These are phyloP conservation scores for Lentinula raphanica DNA, from an alignment of 768 basidiomycete genomes.

Conservation along the genomic window DNA sequence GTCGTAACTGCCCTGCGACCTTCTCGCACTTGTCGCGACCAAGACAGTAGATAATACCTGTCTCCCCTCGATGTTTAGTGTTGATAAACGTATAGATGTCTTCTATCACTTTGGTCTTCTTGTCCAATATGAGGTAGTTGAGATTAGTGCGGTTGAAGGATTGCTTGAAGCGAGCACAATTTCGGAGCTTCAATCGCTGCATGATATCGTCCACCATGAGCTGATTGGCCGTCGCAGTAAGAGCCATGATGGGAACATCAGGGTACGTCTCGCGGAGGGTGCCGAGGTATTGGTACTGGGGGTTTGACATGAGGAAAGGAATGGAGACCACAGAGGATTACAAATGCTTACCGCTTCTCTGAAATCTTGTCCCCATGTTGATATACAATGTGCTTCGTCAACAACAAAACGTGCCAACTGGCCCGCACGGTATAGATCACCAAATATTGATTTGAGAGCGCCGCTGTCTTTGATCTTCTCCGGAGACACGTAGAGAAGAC, in stretches of 20 bases:
- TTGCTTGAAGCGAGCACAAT: conserved; percentile 59
- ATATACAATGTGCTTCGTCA: conserved; percentile 95
- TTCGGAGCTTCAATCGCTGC: conserved; percentile 53
- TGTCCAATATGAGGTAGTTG: conserved; percentile 55
- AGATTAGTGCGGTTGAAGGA: conserved; percentile 96
- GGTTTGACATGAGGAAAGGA: neutral
- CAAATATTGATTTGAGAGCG: conserved; percentile 49
- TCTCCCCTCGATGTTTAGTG: conserved; percentile 46
- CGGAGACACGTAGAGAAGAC: conserved; percentile 84
- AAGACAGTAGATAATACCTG: conserved; percentile 84
- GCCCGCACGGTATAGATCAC: conserved; percentile 47
- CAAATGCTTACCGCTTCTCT: conserved; percentile 62
- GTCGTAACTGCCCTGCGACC: conserved; percentile 62
- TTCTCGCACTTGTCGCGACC: conserved; percentile 74
- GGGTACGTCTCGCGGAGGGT: conserved; percentile 71
- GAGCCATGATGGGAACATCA: conserved; percentile 85
- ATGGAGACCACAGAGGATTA: neutral
- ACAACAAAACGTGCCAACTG: conserved; percentile 85
- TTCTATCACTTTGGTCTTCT: conserved; percentile 38
- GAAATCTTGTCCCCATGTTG: conserved; percentile 92
- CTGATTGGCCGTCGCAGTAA: conserved; percentile 90
- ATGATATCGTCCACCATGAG: conserved; percentile 78
- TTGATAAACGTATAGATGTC: conserved; percentile 71
- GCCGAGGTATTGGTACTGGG: conserved; percentile 65
- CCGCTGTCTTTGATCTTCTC: conserved; percentile 74